These are phyloP conservation scores for Lophiostoma macrostomum DNA, from an alignment of 495 filamentous ascomycete species.

Conservation along the genomic window DNA sequence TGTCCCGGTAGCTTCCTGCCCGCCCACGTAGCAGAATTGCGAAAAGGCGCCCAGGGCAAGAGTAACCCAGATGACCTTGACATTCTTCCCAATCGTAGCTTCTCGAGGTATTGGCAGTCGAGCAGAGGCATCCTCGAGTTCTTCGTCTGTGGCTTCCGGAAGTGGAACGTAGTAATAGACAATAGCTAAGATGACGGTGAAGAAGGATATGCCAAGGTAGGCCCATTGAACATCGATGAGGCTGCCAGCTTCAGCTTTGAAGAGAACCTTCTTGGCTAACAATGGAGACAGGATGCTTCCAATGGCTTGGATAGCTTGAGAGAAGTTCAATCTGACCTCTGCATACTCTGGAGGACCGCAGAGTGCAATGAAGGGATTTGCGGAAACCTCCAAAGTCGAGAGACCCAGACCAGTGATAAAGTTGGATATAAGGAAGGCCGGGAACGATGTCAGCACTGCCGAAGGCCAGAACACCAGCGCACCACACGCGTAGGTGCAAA, in stretches of 20 bases:
- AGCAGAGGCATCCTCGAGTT: conserved; percentile 56
- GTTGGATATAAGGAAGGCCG: conserved; percentile 63
- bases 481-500: conserved; percentile 62
- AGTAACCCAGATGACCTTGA: conserved; percentile 57
- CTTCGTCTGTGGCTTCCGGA: conserved; percentile 64
- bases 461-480: conserved; percentile 72
- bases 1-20: conserved; percentile 58
- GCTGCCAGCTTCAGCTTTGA: conserved; percentile 50
- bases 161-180: conserved; percentile 64
- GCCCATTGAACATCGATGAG: conserved; percentile 69
- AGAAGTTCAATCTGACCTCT: conserved; percentile 63
- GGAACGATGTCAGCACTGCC: conserved; percentile 63
- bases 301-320: conserved; percentile 66
- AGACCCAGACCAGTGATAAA: conserved; percentile 66
- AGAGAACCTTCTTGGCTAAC: conserved; percentile 60
- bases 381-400: conserved; percentile 61
- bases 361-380: conserved; percentile 66
- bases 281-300: conserved; percentile 61
- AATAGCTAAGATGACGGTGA: conserved; percentile 61
- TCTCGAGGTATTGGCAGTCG: conserved; percentile 52
- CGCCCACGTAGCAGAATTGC: conserved; percentile 65
- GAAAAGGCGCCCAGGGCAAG: conserved; percentile 56
- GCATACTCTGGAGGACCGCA: conserved; percentile 65
- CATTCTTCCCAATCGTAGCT: conserved; percentile 38
- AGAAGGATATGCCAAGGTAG: conserved; percentile 65